A percentile compares a stretch with the other conserved stretches of the same genome.
Conservation (phyloP, 2,329 filamentous ascomycete genomes). For the Beauveria sp. region DNA sequence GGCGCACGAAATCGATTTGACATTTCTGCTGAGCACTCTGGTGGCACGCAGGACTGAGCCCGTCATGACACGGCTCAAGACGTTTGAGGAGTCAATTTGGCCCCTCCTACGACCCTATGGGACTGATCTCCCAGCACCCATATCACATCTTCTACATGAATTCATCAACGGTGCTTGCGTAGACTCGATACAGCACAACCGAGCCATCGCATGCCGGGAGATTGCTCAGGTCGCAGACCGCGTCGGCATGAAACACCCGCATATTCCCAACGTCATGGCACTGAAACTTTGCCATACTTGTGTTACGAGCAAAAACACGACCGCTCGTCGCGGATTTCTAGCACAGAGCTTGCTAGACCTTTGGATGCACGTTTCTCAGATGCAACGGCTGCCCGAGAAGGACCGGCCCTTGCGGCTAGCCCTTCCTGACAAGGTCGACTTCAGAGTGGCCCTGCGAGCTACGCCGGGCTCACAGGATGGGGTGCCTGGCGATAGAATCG, state of each 20-base stretch:
- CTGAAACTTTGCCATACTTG: conserved; percentile 24
- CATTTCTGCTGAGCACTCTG: conserved; percentile 22
- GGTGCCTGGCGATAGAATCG: not conserved
- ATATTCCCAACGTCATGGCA: conserved; percentile 23
- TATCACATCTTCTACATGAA: conserved; percentile 10
- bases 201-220: conserved; percentile 15
- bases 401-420: not conserved
- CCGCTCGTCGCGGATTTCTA: conserved; percentile 14
- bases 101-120: conserved; percentile 20
- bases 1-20: conserved; percentile 18
- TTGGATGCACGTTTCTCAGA: conserved; percentile 11
- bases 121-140: not conserved
- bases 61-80: conserved; percentile 16
- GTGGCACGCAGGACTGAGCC: conserved; percentile 7
- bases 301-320: conserved; percentile 13
- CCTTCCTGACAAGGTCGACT: not conserved
- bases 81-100: conserved; percentile 23
- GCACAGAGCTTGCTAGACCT: not conserved
- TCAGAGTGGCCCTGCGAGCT: not conserved
- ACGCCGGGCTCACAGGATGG: not conserved
- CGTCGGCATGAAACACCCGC: not conserved
- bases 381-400: conserved; percentile 14
- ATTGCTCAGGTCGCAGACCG: conserved; percentile 16
- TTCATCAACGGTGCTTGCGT: conserved; percentile 18
- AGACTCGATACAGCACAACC: conserved; percentile 15